Conservation (phyloP, 495 filamentous ascomycete species). For the Viridothelium virens region DNA sequence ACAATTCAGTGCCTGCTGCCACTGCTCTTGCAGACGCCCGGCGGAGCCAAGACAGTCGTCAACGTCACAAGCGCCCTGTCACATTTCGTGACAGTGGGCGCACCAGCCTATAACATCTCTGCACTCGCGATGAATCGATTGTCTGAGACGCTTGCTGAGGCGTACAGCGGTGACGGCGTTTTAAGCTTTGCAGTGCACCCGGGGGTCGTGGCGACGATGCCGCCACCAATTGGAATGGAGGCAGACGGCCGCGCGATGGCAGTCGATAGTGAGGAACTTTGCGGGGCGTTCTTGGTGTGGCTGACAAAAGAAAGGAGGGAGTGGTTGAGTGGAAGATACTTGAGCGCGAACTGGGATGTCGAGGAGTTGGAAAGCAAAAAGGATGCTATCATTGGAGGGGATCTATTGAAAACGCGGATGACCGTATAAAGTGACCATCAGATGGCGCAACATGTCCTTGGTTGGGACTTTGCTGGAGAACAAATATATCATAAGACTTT, state of each 20-base stretch:
- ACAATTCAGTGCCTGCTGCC: conserved; percentile 11
- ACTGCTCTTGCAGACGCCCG: conserved; percentile 3
- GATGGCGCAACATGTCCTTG: too few relatives aligned
- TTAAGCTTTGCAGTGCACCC: conserved; percentile 16
- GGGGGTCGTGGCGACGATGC: conserved; percentile 14
- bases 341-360: conserved; percentile 21
- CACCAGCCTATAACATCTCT: conserved; percentile 14
- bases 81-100: conserved; percentile 10
- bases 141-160: conserved; percentile 13
- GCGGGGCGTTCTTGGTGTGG: conserved; percentile 19
- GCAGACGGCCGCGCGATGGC: background rate
- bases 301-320: conserved; percentile 18
- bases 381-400: conserved; percentile 17
- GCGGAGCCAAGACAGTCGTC: conserved; percentile 12
- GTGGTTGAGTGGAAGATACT: conserved; percentile 21
- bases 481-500: too few relatives aligned
- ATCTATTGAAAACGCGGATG: conserved; percentile 23
- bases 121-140: conserved; percentile 16
- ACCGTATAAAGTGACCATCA: conserved; percentile 1
- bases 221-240: conserved; percentile 11
- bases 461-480: too few relatives aligned
- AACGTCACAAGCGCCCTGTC: conserved; percentile 16
- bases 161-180: conserved; percentile 12
- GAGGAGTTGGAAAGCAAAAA: conserved; percentile 19
- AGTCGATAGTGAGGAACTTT: conserved; percentile 14